Evolutionary conservation across 2,329 filamentous ascomycete genomes (phyloP).

Genomic region (Fusarium sp.): DNA sequence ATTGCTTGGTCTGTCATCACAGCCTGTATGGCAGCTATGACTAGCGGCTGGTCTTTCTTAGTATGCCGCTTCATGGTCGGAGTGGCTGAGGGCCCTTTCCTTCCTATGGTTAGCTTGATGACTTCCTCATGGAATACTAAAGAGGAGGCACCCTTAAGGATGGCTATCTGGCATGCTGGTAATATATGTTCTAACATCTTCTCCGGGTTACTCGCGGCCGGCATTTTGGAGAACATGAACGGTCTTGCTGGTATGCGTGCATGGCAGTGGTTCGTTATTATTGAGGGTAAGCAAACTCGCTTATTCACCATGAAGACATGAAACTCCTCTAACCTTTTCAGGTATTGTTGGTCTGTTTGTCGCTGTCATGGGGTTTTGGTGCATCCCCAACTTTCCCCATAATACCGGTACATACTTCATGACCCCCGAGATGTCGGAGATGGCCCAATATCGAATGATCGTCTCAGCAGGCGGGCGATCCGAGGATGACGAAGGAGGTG

Average conservation of each 20-base stretch:
- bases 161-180: constrained; percentile 11
- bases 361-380: not conserved
- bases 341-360: not conserved
- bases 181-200: not conserved
- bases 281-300: not conserved
- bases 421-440: constrained; percentile 1
- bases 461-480: constrained; percentile 1
- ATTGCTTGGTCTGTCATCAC: not conserved
- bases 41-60: not conserved
- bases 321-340: not conserved
- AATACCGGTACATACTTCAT: constrained; percentile 8
- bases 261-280: constrained; percentile 1
- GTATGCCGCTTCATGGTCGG: constrained; percentile 8
- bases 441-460: not conserved
- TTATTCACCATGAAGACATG: not conserved
- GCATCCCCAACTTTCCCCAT: constrained; percentile 2
- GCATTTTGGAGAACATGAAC: constrained; percentile 1
- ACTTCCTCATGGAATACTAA: constrained; percentile 3
- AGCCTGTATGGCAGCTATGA: constrained; percentile 3
- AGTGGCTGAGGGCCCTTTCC: not conserved
- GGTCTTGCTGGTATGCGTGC: not conserved
- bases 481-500: constrained; percentile 7
- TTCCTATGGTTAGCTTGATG: constrained; percentile 1
- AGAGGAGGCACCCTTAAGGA: not conserved
- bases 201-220: not conserved